phyloP scores from a whole-genome alignment of 371 early-diverging fungal species.

The Mucor lusitanicus region DNA sequence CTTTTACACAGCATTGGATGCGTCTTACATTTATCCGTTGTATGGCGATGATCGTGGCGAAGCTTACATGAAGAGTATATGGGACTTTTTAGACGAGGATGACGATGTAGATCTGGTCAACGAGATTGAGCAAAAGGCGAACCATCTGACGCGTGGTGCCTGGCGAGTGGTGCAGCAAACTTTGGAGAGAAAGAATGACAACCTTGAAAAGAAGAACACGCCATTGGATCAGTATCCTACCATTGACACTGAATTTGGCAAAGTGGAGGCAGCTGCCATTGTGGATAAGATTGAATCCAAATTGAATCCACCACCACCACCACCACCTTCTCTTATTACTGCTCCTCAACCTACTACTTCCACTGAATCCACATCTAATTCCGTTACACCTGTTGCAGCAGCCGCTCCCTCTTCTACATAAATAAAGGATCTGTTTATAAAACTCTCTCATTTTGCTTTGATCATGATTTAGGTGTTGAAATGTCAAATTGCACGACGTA shows the following conservation, averaged over 20 bases:
- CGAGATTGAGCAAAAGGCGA: constrained; percentile 20
- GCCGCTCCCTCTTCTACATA: neutral
- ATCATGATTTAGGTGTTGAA: neutral
- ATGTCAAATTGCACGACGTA: neutral
- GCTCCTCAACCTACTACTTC: neutral
- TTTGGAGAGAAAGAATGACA: constrained; percentile 16
- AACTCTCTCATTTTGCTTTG: neutral
- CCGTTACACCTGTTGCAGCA: neutral
- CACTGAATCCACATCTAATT: neutral
- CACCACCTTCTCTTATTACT: neutral
- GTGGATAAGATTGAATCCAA: constrained; percentile 21
- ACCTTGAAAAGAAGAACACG: neutral
- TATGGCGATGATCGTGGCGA: constrained; percentile 67
- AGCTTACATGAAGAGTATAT: constrained; percentile 65
- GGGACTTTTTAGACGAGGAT: constrained; percentile 58
- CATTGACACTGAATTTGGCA: constrained; percentile 40
- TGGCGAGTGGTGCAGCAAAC: constrained; percentile 29
- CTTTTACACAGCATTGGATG: constrained; percentile 48
- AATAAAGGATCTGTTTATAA: neutral
- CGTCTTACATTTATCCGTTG: constrained; percentile 54
- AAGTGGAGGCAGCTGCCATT: constrained; percentile 26
- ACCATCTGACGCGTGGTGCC: constrained; percentile 35
- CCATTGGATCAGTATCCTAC: neutral
- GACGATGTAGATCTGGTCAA: constrained; percentile 18
- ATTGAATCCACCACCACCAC: no score